Evolutionary conservation across 1,284 basidiomycete genomes (phyloP), one percentile per base, ranked within the genome.

Genomic region (Microstroma glucosiphilum): DNA sequence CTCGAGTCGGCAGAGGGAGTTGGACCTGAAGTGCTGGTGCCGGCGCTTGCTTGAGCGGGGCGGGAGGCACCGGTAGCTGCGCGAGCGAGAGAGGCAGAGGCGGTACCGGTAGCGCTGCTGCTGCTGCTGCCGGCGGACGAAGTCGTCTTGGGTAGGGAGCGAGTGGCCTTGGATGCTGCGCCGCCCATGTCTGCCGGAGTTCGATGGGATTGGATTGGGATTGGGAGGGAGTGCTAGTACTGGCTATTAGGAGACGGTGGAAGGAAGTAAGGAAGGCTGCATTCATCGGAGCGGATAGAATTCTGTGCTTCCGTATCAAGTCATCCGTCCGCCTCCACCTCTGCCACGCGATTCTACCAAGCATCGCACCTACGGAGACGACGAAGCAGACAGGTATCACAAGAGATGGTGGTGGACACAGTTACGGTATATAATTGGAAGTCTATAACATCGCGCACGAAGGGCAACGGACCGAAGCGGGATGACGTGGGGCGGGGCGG

Each of bases 111-210:
- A n/a, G 51, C 6, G 21, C 13, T 25, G 15, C 8, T 6, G 21
- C 3, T 54, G 25, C 21, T 23, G n/a, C 21, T 23, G 8, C 8
- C 8, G 13, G 51, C 13, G 51, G 17, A 48, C 17, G 46, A 23
- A 12, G 46, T 48, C 17, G 46, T n/a, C 46, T 48, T 48, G 11
- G 46, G 23, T 23, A 48, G 46, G n/a, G 46, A n/a, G 46, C 46
- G 46, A 48, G 46, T 23, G 17, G 46, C 51, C 26, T 54, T 54
- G 21, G 51, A 54, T 54, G 51, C 15, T 54, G 51, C n/a, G 6
- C 21, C n/a, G 51, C 51, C 51, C 51, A 54, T 54, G 51, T 6
- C 12, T 48, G 46, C 7, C 23, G 46, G 7, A 12, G 46, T 12
- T n/a, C 17, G 46, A 23, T 48, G 46, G 4, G 46, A 23, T 48